Evolutionary conservation across 1,284 basidiomycete species (phyloP), one percentile per base, ranked within the genome.

Genomic region (Cutaneotrichosporon sp.): DNA sequence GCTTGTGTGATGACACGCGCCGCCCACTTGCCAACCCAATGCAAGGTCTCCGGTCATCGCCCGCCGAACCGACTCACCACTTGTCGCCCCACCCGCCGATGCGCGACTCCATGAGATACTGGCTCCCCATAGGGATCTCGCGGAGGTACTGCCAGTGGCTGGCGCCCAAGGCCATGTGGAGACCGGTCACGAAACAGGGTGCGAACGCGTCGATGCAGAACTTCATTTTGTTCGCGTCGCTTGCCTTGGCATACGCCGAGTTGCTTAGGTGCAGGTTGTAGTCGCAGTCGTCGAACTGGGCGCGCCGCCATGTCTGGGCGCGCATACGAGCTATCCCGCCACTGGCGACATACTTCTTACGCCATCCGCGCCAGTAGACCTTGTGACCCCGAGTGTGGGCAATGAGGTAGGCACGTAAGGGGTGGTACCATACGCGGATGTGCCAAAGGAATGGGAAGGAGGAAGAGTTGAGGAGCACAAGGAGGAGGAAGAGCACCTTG

Each of bases 81-180:
- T 92, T 92, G 46, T 84, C 77, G 55, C 90, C 89, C 87, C 88
- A 92, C 3, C 82, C 79, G 5, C 77, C 84, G 16, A 87, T 72
- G 27, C 72, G 78, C n/a, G 82, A 71, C 49, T 86, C 79, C 31
- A 91, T 80, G 69, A 88, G 82, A 63, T 88, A 92, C 7, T 72
- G 70, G 2, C 80, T 67, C 14, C 87, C 76, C 43, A 89, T 82
- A 0, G 88, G 84, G 38, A 92, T 89, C 75, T 92, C 89, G 39
- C 82, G 82, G 44, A 88, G 72, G 72, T 86, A 90, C 57, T 81
- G 77, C 68, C 81, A 89, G 67, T 88, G 83, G 0, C 85, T 84
- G 1, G 80, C 86, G 52, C 82, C 87, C 1, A 91, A 77, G 0
- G 84, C 81, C 62, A 86, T 80, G 79, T 83, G 83, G 6, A 85